phyloP scores from a whole-genome alignment of 2,329 filamentous ascomycete species.

The Cyphellophora europaea region DNA sequence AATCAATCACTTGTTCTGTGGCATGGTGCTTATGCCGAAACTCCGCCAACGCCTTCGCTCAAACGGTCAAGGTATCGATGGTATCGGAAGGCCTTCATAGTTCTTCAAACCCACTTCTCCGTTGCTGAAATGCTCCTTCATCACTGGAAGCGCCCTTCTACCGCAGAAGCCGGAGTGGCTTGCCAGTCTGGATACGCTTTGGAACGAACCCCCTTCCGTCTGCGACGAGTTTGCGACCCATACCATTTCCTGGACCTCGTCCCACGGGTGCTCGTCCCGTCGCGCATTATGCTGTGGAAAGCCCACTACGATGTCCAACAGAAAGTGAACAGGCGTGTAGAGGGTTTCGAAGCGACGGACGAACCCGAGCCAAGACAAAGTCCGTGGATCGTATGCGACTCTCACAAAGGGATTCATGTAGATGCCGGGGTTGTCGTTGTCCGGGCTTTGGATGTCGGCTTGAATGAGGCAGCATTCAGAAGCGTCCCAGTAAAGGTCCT shows the following conservation, averaged over 20 bases:
- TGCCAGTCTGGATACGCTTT: slow-evolving; percentile 28
- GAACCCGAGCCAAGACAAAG: slow-evolving; percentile 50
- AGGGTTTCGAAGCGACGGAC: slow-evolving; percentile 58
- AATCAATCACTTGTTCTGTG: too few relatives aligned
- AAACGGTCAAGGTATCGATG: slow-evolving; percentile 11
- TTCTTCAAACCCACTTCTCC: slow-evolving; percentile 29
- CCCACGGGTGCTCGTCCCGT: slow-evolving; percentile 49
- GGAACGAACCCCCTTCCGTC: slow-evolving; percentile 28
- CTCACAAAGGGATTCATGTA: slow-evolving; percentile 69
- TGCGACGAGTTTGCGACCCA: slow-evolving; percentile 27
- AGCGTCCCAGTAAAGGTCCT: slow-evolving; percentile 51
- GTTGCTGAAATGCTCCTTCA: slow-evolving; percentile 31
- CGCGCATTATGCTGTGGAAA: slow-evolving; percentile 54
- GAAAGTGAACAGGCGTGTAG: slow-evolving; percentile 48
- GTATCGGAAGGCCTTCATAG: slow-evolving; percentile 35
- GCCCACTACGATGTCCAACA: slow-evolving; percentile 47
- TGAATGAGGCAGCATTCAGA: slow-evolving; percentile 56
- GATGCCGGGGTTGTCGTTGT: slow-evolving; percentile 44
- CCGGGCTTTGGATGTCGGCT: slow-evolving; percentile 35
- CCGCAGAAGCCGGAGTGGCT: slow-evolving; percentile 37
- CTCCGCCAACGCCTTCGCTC: slow-evolving; percentile 13
- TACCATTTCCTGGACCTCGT: slow-evolving; percentile 32
- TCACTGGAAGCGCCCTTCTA: slow-evolving; percentile 31
- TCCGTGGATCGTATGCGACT: slow-evolving; percentile 54
- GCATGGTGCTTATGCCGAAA: neutral